Base-by-base conservation (phyloP, 2,329 filamentous ascomycete species). In the Stachybotrys elegans region DNA sequence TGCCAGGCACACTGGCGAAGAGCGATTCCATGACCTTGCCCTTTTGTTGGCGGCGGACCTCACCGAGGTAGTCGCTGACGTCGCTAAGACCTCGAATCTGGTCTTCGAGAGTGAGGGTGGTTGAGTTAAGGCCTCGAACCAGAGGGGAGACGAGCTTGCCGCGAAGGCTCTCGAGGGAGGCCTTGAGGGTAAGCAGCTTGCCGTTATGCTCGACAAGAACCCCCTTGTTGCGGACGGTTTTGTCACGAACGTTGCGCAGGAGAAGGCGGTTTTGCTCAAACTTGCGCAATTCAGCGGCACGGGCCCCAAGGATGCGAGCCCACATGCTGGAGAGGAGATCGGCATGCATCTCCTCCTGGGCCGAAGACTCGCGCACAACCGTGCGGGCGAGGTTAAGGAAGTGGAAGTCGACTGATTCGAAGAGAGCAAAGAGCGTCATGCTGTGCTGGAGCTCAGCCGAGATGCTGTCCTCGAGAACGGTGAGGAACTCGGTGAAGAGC, bases 231-330 rank as follows among this genome's bases (percentile, higher is more conserved):
- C 81, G 79, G 20, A 95, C 82, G 2, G 91, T 95, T 56, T 86
- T 86, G 46, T 85, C 80, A 50, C 90, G 83, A 45, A 97, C 85
- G 51, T 84, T 85, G 40, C 76, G 79, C 20, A 97, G 79, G 1
- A 96, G 74, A 40, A 82, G 76, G 49, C 85, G 84, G 71, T 97
- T 97, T 67, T 87, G 88, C 63, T 95, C 89, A 65, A 90, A 96
- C 64, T 96, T 96, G 59, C 81, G 79, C n/a, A 95, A 75, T 52
- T 84, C 78, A 36, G 75, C 75, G 7, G 86, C 82, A 57, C 87
- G 85, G 31, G 85, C 75, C 2, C 90, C 91, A 1, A 96, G 80
- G 19, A 95, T 81, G 38, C 84, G 83, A 3, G 87, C 86, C 92
- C 92, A 97, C 8, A 96, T 77, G 3, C 83, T 85, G 3, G 84